Evolutionary conservation across 352 stramenopile genomes (phyloP).

Genomic region (Pythium brachiatum): DNA sequence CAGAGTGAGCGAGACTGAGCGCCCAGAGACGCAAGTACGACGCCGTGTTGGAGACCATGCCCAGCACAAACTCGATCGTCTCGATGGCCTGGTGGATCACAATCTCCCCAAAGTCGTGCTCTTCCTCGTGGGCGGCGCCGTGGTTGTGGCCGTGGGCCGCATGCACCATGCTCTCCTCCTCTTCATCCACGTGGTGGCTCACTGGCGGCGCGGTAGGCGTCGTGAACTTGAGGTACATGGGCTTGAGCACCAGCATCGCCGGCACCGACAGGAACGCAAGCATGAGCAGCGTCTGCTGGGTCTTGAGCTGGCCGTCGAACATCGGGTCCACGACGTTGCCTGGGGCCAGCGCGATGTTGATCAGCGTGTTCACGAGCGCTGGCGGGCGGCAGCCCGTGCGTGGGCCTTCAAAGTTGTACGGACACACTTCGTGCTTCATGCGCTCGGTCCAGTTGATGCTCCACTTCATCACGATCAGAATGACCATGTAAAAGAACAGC

Average conservation of each 20-base stretch:
- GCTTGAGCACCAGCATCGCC: constrained; percentile 96
- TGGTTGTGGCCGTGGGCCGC: constrained; percentile 32
- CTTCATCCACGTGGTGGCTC: constrained; percentile 71
- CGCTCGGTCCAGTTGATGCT: constrained; percentile 97
- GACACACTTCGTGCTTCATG: constrained; percentile 91
- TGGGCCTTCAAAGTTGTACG: constrained; percentile 92
- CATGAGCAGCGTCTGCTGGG: constrained; percentile 90
- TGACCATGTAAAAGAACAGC: constrained; percentile 99
- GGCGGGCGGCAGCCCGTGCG: constrained; percentile 95
- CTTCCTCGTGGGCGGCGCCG: constrained; percentile 50
- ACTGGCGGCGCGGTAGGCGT: constrained; percentile 46
- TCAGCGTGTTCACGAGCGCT: constrained; percentile 98
- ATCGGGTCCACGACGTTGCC: constrained; percentile 94
- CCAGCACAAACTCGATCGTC: constrained; percentile 99
- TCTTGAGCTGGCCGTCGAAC: constrained; percentile 91
- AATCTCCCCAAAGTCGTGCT: constrained; percentile 96
- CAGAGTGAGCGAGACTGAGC: constrained; percentile 97
- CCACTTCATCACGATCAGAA: constrained; percentile 99
- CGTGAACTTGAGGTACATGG: constrained; percentile 87
- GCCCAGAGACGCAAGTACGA: constrained; percentile 99
- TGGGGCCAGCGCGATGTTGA: constrained; percentile 97
- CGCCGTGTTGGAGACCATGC: constrained; percentile 99
- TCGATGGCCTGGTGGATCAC: constrained; percentile 99
- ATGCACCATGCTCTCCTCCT: constrained; percentile 64
- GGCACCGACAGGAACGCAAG: constrained; percentile 95